A percentile compares a stretch with the other conserved stretches of the same genome.
Conservation (phyloP, 2,329 filamentous ascomycete genomes). For the Endothia cerciana region DNA sequence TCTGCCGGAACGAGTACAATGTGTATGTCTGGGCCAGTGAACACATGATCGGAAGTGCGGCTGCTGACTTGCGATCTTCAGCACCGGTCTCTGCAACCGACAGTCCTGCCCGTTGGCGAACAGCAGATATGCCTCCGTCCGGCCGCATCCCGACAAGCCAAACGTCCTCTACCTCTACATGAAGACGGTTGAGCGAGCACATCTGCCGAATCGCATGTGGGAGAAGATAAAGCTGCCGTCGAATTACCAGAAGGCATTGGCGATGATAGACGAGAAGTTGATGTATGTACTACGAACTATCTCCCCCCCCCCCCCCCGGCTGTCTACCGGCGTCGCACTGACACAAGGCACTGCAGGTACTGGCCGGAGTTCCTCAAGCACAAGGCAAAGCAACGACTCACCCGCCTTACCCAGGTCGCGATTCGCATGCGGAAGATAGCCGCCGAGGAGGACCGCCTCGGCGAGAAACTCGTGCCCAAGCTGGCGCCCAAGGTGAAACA, state of each 20-base stretch:
- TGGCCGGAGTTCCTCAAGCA: conserved; percentile 93
- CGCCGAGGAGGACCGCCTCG: conserved; percentile 85
- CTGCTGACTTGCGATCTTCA: not conserved
- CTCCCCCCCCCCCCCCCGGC: not conserved
- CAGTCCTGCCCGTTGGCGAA: conserved; percentile 92
- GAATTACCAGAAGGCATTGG: conserved; percentile 88
- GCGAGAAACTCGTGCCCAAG: conserved; percentile 85
- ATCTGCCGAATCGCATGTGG: conserved; percentile 91
- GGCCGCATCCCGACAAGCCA: conserved; percentile 65
- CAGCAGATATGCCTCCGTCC: conserved; percentile 88
- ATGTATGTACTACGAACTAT: conserved; percentile 59
- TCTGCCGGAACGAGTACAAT: conserved; percentile 95
- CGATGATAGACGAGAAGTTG: conserved; percentile 82
- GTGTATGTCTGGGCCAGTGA: conserved; percentile 44
- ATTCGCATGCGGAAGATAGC: conserved; percentile 80
- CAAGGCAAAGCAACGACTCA: conserved; percentile 96
- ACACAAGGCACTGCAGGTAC: conserved; percentile 19
- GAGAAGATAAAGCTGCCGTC: conserved; percentile 86
- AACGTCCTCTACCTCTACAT: conserved; percentile 84
- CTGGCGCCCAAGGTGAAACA: conserved; percentile 87
- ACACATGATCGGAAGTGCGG: not conserved
- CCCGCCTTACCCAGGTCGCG: conserved; percentile 86
- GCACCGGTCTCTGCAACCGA: conserved; percentile 76
- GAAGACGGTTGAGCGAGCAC: conserved; percentile 89
- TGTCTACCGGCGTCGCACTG: not conserved